phyloP scores from a whole-genome alignment of 257 asterid genomes.

The Buddleja alternifolia region DNA sequence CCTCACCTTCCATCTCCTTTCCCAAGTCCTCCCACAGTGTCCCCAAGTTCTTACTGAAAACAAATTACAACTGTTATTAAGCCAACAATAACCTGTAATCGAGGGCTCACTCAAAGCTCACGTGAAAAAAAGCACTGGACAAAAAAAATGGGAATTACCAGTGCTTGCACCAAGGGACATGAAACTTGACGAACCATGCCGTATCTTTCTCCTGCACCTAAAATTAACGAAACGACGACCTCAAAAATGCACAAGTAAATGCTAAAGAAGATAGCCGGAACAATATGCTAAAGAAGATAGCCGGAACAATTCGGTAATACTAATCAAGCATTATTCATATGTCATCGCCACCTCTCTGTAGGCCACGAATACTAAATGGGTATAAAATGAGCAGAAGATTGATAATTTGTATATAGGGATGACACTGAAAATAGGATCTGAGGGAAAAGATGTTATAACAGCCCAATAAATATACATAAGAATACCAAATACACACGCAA shows the following conservation, averaged over 20 bases:
- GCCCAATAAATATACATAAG: background rate
- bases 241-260: background rate
- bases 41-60: slow-evolving; percentile 83
- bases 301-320: background rate
- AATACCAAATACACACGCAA: background rate
- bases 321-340: slow-evolving; percentile 6
- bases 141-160: slow-evolving; percentile 58
- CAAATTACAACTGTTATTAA: slow-evolving; percentile 21
- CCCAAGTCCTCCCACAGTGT: slow-evolving; percentile 98
- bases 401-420: background rate
- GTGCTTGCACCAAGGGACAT: slow-evolving; percentile 99
- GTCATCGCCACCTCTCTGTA: background rate
- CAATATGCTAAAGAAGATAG: background rate
- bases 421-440: slow-evolving; percentile 1
- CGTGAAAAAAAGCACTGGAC: slow-evolving; percentile 6
- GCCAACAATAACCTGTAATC: slow-evolving; percentile 18
- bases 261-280: background rate
- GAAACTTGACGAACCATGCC: slow-evolving; percentile 93
- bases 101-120: slow-evolving; percentile 10
- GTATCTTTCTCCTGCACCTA: slow-evolving; percentile 97
- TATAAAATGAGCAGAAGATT: background rate
- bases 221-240: slow-evolving; percentile 23
- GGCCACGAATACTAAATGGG: background rate
- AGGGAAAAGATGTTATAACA: background rate
- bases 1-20: slow-evolving; percentile 92